phyloP scores from a whole-genome alignment of 2,329 filamentous ascomycete species.

The Fusarium virguliforme region DNA sequence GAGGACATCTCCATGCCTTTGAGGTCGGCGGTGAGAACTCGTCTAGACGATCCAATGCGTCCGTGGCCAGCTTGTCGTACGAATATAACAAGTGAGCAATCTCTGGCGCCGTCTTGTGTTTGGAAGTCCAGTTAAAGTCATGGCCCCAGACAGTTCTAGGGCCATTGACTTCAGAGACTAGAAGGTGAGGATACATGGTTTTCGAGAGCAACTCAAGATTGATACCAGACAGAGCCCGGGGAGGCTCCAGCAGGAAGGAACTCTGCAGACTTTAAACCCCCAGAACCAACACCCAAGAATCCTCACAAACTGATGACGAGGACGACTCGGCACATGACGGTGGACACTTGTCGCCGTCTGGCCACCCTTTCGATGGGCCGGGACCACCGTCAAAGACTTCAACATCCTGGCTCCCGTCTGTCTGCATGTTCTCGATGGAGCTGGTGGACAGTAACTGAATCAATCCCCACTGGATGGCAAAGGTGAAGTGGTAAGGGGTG shows the following conservation, averaged over 20 bases:
- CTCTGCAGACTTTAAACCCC: conserved; percentile 16
- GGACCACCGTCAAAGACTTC: conserved; percentile 30
- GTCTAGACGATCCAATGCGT: conserved; percentile 76
- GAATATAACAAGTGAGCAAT: conserved; percentile 73
- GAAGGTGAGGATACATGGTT: conserved; percentile 31
- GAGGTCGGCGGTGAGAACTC: conserved; percentile 64
- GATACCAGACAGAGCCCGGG: conserved; percentile 7
- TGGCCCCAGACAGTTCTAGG: conserved; percentile 56
- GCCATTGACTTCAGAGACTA: conserved; percentile 18
- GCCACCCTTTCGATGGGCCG: conserved; percentile 1
- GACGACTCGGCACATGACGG: conserved; percentile 34
- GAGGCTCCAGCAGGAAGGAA: neutral
- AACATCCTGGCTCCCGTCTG: conserved; percentile 17
- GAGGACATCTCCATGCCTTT: conserved; percentile 52
- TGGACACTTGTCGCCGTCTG: conserved; percentile 12
- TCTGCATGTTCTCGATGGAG: conserved; percentile 14
- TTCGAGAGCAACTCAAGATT: neutral
- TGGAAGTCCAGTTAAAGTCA: conserved; percentile 77
- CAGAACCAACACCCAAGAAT: neutral
- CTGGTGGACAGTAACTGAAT: conserved; percentile 14
- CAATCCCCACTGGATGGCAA: conserved; percentile 19
- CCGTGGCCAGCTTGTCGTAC: conserved; percentile 79
- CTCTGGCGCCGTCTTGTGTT: conserved; percentile 75
- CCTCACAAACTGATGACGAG: conserved; percentile 26
- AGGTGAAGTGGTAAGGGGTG: conserved; percentile 17